Conservation (phyloP, 495 filamentous ascomycete genomes). For the Geoglossum glabrum region DNA sequence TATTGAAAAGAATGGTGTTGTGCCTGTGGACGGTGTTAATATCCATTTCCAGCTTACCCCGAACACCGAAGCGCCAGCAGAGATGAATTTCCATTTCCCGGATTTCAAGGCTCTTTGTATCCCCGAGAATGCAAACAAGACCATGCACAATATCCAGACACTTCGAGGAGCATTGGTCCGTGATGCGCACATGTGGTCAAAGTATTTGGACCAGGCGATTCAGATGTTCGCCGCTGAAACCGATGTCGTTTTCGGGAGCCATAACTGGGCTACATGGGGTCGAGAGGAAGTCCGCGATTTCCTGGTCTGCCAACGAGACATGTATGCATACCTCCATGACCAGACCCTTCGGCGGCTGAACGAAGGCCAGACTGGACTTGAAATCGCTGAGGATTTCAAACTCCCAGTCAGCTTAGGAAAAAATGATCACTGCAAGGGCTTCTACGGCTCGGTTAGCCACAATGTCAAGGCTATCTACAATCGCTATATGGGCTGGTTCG, state of each 20-base stretch:
- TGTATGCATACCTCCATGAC: conserved; percentile 21
- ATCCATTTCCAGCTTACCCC: conserved; percentile 8
- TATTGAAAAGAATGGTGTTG: too few species aligned
- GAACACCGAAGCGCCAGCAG: conserved; percentile 7
- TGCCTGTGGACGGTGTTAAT: conserved; percentile 1
- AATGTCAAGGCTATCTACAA: conserved; percentile 24
- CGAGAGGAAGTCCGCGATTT: conserved; percentile 7
- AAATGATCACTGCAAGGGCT: conserved; percentile 15
- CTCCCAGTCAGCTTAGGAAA: conserved; percentile 13
- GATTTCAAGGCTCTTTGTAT: conserved; percentile 5
- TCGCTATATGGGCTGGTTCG: conserved; percentile 22
- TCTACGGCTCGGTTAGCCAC: conserved; percentile 21
- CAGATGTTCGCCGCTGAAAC: conserved; percentile 4
- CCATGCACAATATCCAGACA: conserved; percentile 9
- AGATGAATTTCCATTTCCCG: conserved; percentile 8
- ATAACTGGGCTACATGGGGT: conserved; percentile 2
- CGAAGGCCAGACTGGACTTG: conserved; percentile 12
- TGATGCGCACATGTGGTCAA: conserved; percentile 7
- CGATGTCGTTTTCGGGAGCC: conserved; percentile 5
- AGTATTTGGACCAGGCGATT: conserved; percentile 8
- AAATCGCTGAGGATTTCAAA: conserved; percentile 18
- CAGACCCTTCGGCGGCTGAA: conserved; percentile 20
- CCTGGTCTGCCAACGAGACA: conserved; percentile 15
- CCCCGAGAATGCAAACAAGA: conserved; percentile 7
- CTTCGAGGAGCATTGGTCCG: conserved; percentile 9